phyloP scores from a whole-genome alignment of 306 rosid genomes.

The Pterocarpus macrocarpus region DNA sequence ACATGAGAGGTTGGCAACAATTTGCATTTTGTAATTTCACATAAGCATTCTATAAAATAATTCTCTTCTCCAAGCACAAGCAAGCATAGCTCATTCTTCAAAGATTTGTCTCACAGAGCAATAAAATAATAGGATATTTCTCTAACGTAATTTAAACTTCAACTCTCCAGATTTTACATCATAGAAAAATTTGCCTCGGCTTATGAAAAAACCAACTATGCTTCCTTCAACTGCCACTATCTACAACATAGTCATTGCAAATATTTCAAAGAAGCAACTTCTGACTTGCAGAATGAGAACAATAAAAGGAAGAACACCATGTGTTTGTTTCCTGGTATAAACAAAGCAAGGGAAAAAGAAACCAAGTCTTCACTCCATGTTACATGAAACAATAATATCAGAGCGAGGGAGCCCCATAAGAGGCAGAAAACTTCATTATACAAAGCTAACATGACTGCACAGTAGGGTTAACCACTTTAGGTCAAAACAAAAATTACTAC shows the following conservation, averaged over 20 bases:
- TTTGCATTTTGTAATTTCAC: not conserved
- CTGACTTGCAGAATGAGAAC: not conserved
- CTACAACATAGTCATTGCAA: not conserved
- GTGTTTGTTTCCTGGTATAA: not conserved
- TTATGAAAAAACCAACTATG: not conserved
- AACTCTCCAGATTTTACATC: not conserved
- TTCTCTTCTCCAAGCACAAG: constrained; percentile 17
- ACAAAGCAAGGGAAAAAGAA: not conserved
- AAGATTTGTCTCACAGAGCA: not conserved
- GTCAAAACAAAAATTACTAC: constrained; percentile 10
- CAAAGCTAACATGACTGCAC: constrained; percentile 1
- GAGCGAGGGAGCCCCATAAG: not conserved
- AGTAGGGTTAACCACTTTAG: constrained; percentile 17
- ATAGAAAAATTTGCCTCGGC: not conserved
- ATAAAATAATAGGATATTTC: not conserved
- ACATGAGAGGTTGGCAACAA: not conserved
- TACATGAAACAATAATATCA: not conserved
- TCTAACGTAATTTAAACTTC: not conserved
- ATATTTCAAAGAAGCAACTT: not conserved
- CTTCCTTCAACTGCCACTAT: constrained; percentile 2
- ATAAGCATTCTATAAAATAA: constrained; percentile 15
- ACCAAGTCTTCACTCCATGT: constrained; percentile 8
- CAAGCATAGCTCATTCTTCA: constrained; percentile 21
- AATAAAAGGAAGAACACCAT: constrained; percentile 7
- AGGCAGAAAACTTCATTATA: constrained; percentile 11